Evolutionary conservation across 176 grass and related monocot genomes (phyloP), one percentile per base, ranked within the genome.

Genomic region (Eremochloa ophiuroides): DNA sequence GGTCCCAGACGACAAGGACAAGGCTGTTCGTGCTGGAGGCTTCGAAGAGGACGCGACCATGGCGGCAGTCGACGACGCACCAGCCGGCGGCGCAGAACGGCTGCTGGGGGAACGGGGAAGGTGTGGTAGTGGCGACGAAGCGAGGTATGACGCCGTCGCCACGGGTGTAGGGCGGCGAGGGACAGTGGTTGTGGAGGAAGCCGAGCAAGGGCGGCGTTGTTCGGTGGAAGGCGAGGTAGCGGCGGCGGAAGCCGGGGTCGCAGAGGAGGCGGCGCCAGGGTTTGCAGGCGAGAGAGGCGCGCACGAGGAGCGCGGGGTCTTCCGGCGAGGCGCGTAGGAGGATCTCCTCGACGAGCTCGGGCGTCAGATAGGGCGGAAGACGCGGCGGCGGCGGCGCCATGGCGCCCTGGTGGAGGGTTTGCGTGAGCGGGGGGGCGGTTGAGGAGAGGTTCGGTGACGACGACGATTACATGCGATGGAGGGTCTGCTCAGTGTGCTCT

Each of bases 261-360:
- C 18, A 10, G 37, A 71, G 37, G 38, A 61, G 10, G 67, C 38
- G 67, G 27, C 67, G 51, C 79, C 67, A 82, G 4, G 27, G 17
- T 53, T 81, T 44, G 79, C 66, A 81, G 11, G 71, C 79, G 35
- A 81, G 79, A 37, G 66, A 43, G 66, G 66, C 66, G 66, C 79
- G 79, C 33, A 59, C 15, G 50, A 81, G 78, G 37, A 5, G 14
- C 4, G 66, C 51, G 17, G 66, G 79, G 3, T 60, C 37, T 10
- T 81, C 50, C 13, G 78, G 79, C 50, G 66, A 30, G 17, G 70
- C 18, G 25, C 33, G 78, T 2, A 81, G 23, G 7, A 60, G 56
- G 56, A 60, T 60, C 23, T 60, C 56, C 18, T n/a, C 56, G 0
- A 27, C 10, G 23, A 60, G 3, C 7, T 60, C 56, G 0, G 23